phyloP scores from a whole-genome alignment of 495 filamentous ascomycete genomes.

The Cryomyces minteri region DNA sequence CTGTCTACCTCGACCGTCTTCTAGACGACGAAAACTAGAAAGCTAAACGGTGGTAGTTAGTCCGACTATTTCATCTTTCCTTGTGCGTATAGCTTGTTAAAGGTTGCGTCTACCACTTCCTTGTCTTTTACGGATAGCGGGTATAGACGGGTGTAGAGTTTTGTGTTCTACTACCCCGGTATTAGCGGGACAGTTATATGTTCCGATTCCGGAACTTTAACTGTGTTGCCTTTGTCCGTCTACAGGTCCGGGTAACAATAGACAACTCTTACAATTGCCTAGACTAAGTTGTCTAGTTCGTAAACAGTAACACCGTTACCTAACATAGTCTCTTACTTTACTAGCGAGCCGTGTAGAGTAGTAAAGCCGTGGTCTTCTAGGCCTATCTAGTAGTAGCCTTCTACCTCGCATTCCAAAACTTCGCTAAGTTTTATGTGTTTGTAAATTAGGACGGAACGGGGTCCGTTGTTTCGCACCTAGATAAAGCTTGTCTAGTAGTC shows the following conservation, averaged over 20 bases:
- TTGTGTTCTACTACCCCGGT: no score
- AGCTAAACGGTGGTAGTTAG: background rate
- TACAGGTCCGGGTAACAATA: background rate
- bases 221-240: background rate
- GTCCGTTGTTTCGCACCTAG: no score
- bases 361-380: no score
- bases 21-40: slow-evolving; percentile 6
- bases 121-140: background rate
- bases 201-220: background rate
- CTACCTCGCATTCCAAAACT: no score
- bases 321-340: background rate
- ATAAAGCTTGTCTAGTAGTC: no score
- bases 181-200: background rate
- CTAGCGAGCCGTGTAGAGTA: no score
- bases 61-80: background rate
- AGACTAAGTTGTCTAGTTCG: no score
- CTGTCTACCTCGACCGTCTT: background rate
- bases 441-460: no score
- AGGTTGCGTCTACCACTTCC: slow-evolving; percentile 5
- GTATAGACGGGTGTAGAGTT: no score
- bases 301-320: background rate
- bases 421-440: no score
- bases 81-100: slow-evolving; percentile 6
- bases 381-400: no score
- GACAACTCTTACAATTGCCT: no score